Evolutionary conservation across 371 early-diverging fungal genomes (phyloP).

Genomic region (Cokeromyces recurvatus): DNA sequence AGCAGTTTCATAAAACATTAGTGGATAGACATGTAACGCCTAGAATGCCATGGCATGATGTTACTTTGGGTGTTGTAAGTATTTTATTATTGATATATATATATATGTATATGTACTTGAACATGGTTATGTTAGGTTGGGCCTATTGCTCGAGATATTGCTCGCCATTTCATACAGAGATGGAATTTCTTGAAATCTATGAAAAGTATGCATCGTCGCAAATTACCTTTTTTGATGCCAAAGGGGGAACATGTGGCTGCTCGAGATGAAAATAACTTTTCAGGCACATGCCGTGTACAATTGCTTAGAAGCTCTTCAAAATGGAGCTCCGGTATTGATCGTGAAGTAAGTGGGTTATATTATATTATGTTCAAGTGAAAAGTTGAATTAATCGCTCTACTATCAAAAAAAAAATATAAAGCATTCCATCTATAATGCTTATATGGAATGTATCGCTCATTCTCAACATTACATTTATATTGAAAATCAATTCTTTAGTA

Average conservation of each 20-base stretch:
- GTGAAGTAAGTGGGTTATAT: slow-evolving; percentile 17
- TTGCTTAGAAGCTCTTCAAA: slow-evolving; percentile 60
- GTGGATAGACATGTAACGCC: slow-evolving; percentile 58
- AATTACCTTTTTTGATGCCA: slow-evolving; percentile 72
- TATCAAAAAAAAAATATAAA: too few relatives aligned
- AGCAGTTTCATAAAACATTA: slow-evolving; percentile 44
- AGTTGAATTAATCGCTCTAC: too few relatives aligned
- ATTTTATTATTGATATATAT: too few relatives aligned
- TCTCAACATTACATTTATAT: slow-evolving; percentile 73
- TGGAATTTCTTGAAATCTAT: slow-evolving; percentile 84
- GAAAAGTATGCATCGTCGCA: slow-evolving; percentile 60
- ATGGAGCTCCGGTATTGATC: slow-evolving; percentile 67
- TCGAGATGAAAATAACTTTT: slow-evolving; percentile 59
- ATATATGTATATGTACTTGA: slow-evolving; percentile 2
- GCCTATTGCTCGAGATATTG: slow-evolving; percentile 76
- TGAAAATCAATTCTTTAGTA: slow-evolving; percentile 22
- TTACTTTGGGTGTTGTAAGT: slow-evolving; percentile 66
- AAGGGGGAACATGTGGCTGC: slow-evolving; percentile 73
- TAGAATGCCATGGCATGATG: slow-evolving; percentile 97
- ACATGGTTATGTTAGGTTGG: too few relatives aligned
- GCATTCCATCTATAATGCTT: slow-evolving; percentile 82
- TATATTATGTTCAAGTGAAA: too few relatives aligned
- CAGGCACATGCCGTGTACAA: slow-evolving; percentile 66
- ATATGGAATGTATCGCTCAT: slow-evolving; percentile 69
- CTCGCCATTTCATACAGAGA: slow-evolving; percentile 89